These are phyloP conservation scores for Fistulifera pelliculosa DNA, from an alignment of 108 stramenopile genomes.

Conservation along the genomic window DNA sequence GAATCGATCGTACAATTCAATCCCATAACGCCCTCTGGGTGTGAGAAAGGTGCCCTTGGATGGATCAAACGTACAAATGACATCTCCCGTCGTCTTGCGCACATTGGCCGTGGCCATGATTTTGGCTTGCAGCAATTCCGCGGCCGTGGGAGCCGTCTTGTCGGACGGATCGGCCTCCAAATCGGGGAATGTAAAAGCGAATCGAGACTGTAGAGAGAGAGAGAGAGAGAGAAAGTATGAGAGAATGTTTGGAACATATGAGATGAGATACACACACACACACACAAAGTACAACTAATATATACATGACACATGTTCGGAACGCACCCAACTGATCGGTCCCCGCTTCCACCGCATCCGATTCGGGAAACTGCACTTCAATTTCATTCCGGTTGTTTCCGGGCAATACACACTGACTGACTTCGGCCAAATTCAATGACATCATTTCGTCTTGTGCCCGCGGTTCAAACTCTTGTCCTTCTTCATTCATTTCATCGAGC, in stretches of 20 bases:
- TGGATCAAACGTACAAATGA: constrained; percentile 74
- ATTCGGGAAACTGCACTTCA: constrained; percentile 86
- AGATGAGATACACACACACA: too few species aligned
- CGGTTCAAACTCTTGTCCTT: constrained; percentile 82
- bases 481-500: constrained; percentile 76
- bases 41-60: constrained; percentile 91
- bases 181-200: constrained; percentile 87
- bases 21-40: constrained; percentile 92
- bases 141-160: constrained; percentile 53
- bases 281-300: too few species aligned
- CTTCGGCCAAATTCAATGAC: constrained; percentile 72
- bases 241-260: background rate
- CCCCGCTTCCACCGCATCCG: constrained; percentile 77
- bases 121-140: constrained; percentile 63
- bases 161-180: constrained; percentile 75
- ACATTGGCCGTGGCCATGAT: constrained; percentile 83
- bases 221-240: background rate
- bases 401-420: constrained; percentile 81
- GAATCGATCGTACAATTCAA: constrained; percentile 90
- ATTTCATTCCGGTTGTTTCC: constrained; percentile 88
- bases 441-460: constrained; percentile 79
- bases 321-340: constrained; percentile 65
- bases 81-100: constrained; percentile 84
- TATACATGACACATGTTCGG: too few species aligned
- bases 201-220: constrained; percentile 48